Percentiles rank a stretch among this genome's conserved stretches.
phyloP scores from a whole-genome alignment of 768 basidiomycete species.

The Rhodotorula sphaerocarpa region DNA sequence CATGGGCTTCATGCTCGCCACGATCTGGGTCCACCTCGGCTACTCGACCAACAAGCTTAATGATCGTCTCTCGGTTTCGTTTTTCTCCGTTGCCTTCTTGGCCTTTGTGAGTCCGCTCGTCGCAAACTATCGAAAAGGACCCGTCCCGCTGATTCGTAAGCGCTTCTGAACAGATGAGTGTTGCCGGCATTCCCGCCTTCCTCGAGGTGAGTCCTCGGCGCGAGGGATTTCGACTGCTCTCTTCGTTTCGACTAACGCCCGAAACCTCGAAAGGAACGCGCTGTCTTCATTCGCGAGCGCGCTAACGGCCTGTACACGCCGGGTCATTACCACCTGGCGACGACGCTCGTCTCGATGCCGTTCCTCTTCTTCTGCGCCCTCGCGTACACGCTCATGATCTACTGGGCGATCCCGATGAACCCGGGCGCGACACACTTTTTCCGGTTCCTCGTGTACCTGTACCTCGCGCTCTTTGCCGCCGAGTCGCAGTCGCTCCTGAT shows the following conservation, averaged over 20 bases:
- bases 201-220: conserved; percentile 44
- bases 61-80: conserved; percentile 35
- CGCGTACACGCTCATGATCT: conserved; percentile 50
- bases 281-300: conserved; percentile 54
- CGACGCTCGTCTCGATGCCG: conserved; percentile 52
- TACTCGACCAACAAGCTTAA: conserved; percentile 39
- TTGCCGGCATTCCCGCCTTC: conserved; percentile 56
- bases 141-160: conserved; percentile 41
- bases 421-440: conserved; percentile 51
- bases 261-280: conserved; percentile 45
- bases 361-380: conserved; percentile 53
- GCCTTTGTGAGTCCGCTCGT: conserved; percentile 11
- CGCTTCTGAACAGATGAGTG: conserved; percentile 32
- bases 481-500: conserved; percentile 45
- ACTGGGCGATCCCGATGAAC: conserved; percentile 49
- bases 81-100: conserved; percentile 51
- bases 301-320: conserved; percentile 56
- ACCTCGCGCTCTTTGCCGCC: conserved; percentile 41
- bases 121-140: conserved; percentile 38
- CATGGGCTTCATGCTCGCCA: conserved; percentile 45
- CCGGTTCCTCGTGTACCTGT: conserved; percentile 53
- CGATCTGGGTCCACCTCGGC: conserved; percentile 49
- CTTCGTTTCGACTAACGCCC: conserved; percentile 23
- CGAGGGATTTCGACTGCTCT: neutral
- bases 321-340: conserved; percentile 52